Base-by-base conservation (phyloP, 108 stramenopile species). In the Nitzschia sp. region DNA sequence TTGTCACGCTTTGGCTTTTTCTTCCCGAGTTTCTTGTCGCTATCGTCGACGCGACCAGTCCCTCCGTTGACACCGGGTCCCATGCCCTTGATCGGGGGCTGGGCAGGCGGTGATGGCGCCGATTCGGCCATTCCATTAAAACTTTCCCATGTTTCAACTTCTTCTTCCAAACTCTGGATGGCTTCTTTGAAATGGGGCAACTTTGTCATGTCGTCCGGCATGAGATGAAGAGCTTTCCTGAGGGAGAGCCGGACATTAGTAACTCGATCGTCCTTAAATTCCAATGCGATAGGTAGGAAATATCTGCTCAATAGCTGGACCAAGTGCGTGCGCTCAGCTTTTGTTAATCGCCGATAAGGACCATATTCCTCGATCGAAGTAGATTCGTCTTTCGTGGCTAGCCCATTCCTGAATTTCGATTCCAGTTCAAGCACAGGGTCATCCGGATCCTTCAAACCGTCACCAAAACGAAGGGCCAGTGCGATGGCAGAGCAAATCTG, bases 141-240 rank as follows among this genome's bases (percentile, higher is more conserved):
- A 54, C 66, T 77, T 53, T 90, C 89, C 92, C 92, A 93, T 29
- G 92, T 93, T 75, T 85, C 84, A 27, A 85, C 70, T 59, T 93
- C 92, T 61, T 93, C 89, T 58, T 85, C 85, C 11, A 93, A 52
- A 28, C 71, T 70, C 35, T 77, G 79, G 38, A 88, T 45, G 17
- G 87, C 87, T 52, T 83, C 77, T 53, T 76, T 60, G 56, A 83
- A 84, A 17, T 69, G 64, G 34, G 80, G 63, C 48, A 75, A 50
- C 34, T 68, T 22, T 0, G 76, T 73, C 32, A 92, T 71, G 59
- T 88, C 86, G 13, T 54, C 21, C 4, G 92, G 89, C 73, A 93
- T 78, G 33, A 88, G 45, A 64, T 85, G 84, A 13, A 93, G 75
- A 48, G 76, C 68, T 54, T 90, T 93, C 53, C 84, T 72, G 26